Conservation (phyloP, 2,329 filamentous ascomycete species). For the Aspergillus tanneri region DNA sequence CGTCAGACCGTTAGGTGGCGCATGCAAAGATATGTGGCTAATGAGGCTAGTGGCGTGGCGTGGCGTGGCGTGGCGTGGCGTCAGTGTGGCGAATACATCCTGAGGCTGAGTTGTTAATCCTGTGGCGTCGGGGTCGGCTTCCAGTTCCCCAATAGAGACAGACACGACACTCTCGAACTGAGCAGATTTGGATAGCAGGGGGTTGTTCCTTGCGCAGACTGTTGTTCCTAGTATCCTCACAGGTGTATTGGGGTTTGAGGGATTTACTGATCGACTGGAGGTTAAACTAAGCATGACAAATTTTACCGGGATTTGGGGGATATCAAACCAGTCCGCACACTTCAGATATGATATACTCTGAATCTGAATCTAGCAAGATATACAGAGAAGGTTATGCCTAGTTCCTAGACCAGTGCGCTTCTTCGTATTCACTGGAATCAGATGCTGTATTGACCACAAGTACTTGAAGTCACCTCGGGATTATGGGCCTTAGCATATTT, state of each 20-base stretch:
- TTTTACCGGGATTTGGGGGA: not conserved
- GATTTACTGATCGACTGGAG: not conserved
- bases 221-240: not conserved
- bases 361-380: too few species aligned
- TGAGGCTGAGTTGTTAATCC: constrained; percentile 9
- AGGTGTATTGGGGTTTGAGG: not conserved
- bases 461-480: too few species aligned
- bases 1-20: not conserved
- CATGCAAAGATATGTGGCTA: constrained; percentile 12
- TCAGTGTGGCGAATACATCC: constrained; percentile 8
- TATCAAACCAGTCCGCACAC: not conserved
- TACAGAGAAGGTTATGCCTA: too few species aligned
- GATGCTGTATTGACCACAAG: too few species aligned
- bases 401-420: not conserved
- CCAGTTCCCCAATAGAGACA: not conserved
- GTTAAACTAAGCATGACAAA: not conserved
- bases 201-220: not conserved
- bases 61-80: not conserved
- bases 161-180: not conserved
- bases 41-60: constrained; percentile 8
- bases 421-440: not conserved
- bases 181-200: not conserved
- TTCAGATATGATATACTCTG: too few species aligned
- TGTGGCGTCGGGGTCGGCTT: constrained; percentile 6
- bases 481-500: not conserved